Conservation (phyloP, 176 grass and related monocot genomes). For the Oryza nivara region DNA sequence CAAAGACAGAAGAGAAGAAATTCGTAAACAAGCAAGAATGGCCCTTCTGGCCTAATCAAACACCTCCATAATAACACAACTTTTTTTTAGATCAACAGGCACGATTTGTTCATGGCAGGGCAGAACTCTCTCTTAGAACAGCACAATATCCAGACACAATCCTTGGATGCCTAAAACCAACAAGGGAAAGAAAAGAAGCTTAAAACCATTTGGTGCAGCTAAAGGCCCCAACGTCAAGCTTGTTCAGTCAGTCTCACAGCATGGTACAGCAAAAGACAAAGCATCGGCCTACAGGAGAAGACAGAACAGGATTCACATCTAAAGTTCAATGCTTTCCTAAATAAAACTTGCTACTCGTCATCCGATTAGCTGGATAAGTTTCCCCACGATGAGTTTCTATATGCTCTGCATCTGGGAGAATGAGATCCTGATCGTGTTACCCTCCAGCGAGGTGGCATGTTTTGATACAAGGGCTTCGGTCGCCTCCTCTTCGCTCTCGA, state of each 20-base stretch:
- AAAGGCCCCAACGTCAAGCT: not conserved
- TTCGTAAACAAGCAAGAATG: not conserved
- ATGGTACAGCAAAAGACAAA: conserved; percentile 34
- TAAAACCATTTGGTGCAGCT: conserved; percentile 6
- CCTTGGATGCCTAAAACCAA: not conserved
- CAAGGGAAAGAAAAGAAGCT: not conserved
- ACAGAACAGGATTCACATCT: conserved; percentile 44
- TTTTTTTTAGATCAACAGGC: not conserved
- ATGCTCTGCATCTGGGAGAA: conserved; percentile 96
- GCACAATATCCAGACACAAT: conserved; percentile 9
- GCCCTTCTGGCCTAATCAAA: not conserved
- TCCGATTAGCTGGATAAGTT: not conserved
- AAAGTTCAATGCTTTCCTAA: conserved; percentile 38
- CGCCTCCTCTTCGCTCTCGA: conserved; percentile 75
- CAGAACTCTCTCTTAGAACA: not conserved
- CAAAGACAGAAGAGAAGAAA: not conserved
- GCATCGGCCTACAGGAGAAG: conserved; percentile 6
- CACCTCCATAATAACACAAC: not conserved
- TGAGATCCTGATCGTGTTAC: conserved; percentile 76
- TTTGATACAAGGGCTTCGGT: conserved; percentile 83
- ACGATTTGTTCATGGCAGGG: not conserved
- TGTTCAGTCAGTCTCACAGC: not conserved
- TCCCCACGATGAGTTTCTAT: conserved; percentile 27
- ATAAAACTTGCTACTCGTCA: not conserved
- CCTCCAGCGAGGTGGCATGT: conserved; percentile 74